A percentile compares a stretch with the other conserved stretches of the same genome.
Evolutionary conservation across 176 grass and related monocot species (phyloP).

Genomic region (Oryza glaberrima): DNA sequence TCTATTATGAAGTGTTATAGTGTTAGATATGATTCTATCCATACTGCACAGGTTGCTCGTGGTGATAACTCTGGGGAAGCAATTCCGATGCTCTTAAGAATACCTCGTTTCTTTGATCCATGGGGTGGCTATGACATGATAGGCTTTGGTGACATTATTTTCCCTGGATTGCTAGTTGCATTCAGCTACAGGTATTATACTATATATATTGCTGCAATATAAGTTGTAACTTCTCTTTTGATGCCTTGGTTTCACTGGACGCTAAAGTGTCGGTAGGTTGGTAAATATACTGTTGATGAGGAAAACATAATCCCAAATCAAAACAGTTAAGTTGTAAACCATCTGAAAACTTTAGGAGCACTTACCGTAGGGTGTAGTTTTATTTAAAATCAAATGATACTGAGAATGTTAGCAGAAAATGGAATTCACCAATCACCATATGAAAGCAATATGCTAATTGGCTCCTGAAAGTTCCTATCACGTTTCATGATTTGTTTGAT

Average conservation of each 20-base stretch:
- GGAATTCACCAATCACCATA: neutral
- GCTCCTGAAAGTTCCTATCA: neutral
- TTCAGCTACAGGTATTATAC: conserved; percentile 87
- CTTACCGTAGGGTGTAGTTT: neutral
- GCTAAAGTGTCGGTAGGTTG: neutral
- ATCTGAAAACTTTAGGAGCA: neutral
- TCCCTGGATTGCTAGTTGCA: conserved; percentile 93
- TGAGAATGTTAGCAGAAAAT: neutral
- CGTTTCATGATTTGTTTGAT: neutral
- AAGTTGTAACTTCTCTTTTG: neutral
- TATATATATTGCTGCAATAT: conserved; percentile 27
- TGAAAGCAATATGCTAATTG: neutral
- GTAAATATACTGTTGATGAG: neutral
- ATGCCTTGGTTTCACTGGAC: neutral
- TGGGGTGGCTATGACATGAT: conserved; percentile 99
- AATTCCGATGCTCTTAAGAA: conserved; percentile 92
- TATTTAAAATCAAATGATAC: neutral
- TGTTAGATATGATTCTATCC: conserved; percentile 18
- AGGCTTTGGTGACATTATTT: conserved; percentile 97
- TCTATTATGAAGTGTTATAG: neutral
- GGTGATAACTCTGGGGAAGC: conserved; percentile 86
- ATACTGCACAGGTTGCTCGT: conserved; percentile 73
- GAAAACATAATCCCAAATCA: neutral
- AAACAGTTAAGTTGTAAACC: neutral
- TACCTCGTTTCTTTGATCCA: conserved; percentile 97